Evolutionary conservation across 345 rosid species (phyloP).

Genomic region (Syzygium oleosum): DNA sequence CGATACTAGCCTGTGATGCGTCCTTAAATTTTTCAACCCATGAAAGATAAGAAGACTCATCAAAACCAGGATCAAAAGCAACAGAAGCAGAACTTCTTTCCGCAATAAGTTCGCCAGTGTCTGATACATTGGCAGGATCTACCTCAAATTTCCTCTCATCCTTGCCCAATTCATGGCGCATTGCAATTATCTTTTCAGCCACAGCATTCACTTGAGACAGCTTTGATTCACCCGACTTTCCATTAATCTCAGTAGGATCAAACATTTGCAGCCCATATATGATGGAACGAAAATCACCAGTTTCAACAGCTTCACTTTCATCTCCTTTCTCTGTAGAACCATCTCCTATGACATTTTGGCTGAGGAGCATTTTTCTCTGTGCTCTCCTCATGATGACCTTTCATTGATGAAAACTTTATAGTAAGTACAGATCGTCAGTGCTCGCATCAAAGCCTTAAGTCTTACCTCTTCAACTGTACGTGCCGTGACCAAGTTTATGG

Average conservation of each 20-base stretch:
- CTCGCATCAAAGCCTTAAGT: not conserved
- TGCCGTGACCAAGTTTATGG: conserved; percentile 69
- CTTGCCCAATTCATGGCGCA: conserved; percentile 38
- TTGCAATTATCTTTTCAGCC: conserved; percentile 57
- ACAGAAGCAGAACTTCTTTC: conserved; percentile 19
- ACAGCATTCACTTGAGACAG: conserved; percentile 45
- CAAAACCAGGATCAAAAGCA: conserved; percentile 45
- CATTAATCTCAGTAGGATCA: conserved; percentile 37
- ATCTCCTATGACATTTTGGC: conserved; percentile 65
- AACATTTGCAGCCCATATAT: conserved; percentile 67
- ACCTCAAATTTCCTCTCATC: conserved; percentile 47
- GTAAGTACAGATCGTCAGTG: not conserved
- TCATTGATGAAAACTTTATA: conserved; percentile 4
- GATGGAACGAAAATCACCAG: conserved; percentile 51
- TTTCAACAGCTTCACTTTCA: conserved; percentile 39
- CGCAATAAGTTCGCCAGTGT: conserved; percentile 6
- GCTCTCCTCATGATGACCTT: conserved; percentile 82
- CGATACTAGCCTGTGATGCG: conserved; percentile 31
- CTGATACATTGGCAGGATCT: conserved; percentile 18
- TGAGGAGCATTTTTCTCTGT: conserved; percentile 70
- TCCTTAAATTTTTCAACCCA: conserved; percentile 81
- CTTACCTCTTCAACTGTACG: conserved; percentile 70
- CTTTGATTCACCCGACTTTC: conserved; percentile 33
- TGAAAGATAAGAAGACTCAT: conserved; percentile 74
- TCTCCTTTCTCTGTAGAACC: conserved; percentile 17